A percentile compares a stretch with the other conserved stretches of the same genome.
Evolutionary conservation across 768 basidiomycete species (phyloP).

Genomic region (Rhizopogon sp.): DNA sequence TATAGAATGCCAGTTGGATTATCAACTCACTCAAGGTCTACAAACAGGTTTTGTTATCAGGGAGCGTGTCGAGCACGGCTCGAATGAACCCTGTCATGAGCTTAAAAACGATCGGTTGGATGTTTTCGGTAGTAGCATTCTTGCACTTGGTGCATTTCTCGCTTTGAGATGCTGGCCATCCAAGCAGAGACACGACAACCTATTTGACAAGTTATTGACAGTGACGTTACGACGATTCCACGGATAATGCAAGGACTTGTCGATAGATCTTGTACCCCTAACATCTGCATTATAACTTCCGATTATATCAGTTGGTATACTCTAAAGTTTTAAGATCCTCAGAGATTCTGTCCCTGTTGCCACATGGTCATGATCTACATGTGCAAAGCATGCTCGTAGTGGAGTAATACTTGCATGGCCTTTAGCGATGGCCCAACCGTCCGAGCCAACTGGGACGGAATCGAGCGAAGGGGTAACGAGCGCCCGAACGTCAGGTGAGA

Average conservation of each 20-base stretch:
- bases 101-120: constrained; percentile 5
- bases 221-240: background rate
- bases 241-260: background rate
- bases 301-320: background rate
- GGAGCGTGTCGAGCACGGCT: constrained; percentile 22
- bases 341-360: constrained; percentile 22
- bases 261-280: background rate
- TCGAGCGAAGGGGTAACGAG: constrained; percentile 58
- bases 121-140: constrained; percentile 4
- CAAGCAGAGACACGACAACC: constrained; percentile 10
- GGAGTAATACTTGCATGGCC: constrained; percentile 78
- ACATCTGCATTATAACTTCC: background rate
- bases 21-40: constrained; percentile 80
- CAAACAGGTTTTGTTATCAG: constrained; percentile 46
- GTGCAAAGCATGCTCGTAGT: constrained; percentile 68
- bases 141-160: constrained; percentile 12
- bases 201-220: constrained; percentile 9
- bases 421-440: constrained; percentile 73
- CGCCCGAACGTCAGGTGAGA: constrained; percentile 63
- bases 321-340: constrained; percentile 58
- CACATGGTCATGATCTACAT: constrained; percentile 23
- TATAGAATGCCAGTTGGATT: constrained; percentile 74
- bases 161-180: constrained; percentile 10
- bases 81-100: background rate
- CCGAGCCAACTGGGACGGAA: constrained; percentile 68